Base-by-base conservation (phyloP, 768 basidiomycete genomes). In the Panellus pusillus region DNA sequence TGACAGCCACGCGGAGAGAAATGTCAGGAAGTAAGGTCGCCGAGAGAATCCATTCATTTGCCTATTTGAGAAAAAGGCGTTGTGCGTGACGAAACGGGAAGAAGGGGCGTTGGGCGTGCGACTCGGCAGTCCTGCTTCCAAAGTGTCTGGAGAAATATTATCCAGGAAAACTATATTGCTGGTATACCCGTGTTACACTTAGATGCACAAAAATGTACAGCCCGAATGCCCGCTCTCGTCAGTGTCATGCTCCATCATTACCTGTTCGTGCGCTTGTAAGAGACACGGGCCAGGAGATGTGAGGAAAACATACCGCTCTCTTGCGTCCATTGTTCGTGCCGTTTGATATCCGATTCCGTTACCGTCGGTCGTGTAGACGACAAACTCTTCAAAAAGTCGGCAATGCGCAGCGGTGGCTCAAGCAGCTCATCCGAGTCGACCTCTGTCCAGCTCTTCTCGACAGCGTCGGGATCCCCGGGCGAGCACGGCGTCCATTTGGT, bases 401-500 rank as follows among this genome's bases (percentile, higher is more conserved):
- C 75, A 29, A 91, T 48, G 52, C 74, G 83, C 67, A 98, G 73
- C 47, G 87, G 80, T 1, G 97, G 96, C 68, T 98, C 96, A n/a
- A 86, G 75, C 36, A 98, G 74, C 66, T 97, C 91, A 49, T 98
- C 90, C 2, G 88, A 86, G 40, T 86, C 85, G 39, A 99, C 78
- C 50, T 90, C 89, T 18, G 89, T 81, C 96, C 96, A 98, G 6
- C 83, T 74, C 76, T 88, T 93, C 74, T 98, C 96, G 45, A 83
- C 75, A 0, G 91, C 94, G 0, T 82, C 83, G 0, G 83, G 77
- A 61, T 95, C 93, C 9, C 96, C 95, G 1, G 97, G 95, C 2
- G 95, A 98, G 68, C 97, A 99, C 2, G 97, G 97, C 18, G 94
- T 98, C 87, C 83, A 96, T 71, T 86, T 94, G 28, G 57, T 61